Evolutionary conservation across 2,329 filamentous ascomycete species (phyloP), one percentile per base, ranked within the genome.

Genomic region (Aspergillus ustus): DNA sequence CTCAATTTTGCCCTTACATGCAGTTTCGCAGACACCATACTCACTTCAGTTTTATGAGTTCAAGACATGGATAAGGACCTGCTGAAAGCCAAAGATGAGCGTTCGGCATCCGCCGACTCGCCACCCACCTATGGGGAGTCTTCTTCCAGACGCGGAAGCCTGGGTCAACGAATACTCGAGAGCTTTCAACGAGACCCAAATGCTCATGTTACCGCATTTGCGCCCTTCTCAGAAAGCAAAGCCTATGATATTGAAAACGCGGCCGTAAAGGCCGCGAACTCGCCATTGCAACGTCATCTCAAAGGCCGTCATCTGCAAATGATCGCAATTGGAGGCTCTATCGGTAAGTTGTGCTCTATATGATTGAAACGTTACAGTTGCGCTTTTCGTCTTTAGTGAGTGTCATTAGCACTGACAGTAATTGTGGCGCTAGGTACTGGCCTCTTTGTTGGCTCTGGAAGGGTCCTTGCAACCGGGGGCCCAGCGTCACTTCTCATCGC

Each of bases 261-360:
- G 0, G 84, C 83, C 1, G 75, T 79, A 17, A 83, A 83, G 48
- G 93, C 92, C 1, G 90, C 91, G 4, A 84, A 89, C 66, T 89
- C 91, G 50, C 87, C 90, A 7, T 83, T 98, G 54, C 87, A 90
- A 54, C 84, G 93, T 71, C 89, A 88, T 75, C 79, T 96, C 68
- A 95, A 96, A 78, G 88, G 89, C 20, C 85, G 93, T 52, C 94
- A 98, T 81, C 75, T 97, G 73, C 93, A 97, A 81, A 97, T 97
- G 94, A 97, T 97, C 82, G 94, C 94, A 15, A 96, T 97, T 68
- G 93, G 93, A 69, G 93, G 93, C 48, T 94, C 91, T 11, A 97
- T 97, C 70, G 91, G 91, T 87, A 80, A 59, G 77, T 11, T 52
- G 15, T 48, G 20, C 19, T 20, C 2, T 20, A 40, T 34, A 31